Percentiles rank a stretch among this genome's conserved stretches.
These are phyloP conservation scores for Veloboletus limbatus DNA, from an alignment of 1,284 basidiomycete species.

Conservation along the genomic window DNA sequence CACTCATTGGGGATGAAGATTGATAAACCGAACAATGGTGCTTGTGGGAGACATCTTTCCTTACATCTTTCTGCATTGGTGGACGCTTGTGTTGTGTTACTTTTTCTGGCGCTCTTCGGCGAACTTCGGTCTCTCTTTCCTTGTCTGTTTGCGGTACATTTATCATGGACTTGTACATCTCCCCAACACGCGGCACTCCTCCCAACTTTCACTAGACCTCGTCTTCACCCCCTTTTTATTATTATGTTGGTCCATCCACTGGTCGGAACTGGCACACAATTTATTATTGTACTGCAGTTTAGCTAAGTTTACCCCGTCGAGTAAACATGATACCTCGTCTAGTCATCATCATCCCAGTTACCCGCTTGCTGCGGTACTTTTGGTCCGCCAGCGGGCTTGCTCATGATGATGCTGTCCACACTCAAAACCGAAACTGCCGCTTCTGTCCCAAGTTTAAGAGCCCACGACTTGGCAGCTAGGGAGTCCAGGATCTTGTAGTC, in stretches of 20 bases:
- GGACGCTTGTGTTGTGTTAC: slow-evolving; percentile 29
- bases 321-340: slow-evolving; percentile 29
- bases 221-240: slow-evolving; percentile 1
- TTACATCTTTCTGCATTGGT: slow-evolving; percentile 9
- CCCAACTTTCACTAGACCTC: slow-evolving; percentile 1
- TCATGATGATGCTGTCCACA: slow-evolving; percentile 98
- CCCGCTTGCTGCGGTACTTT: slow-evolving; percentile 81
- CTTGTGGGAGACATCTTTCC: slow-evolving; percentile 17
- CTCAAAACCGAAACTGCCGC: slow-evolving; percentile 92
- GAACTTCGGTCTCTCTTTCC: background rate
- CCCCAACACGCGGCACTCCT: slow-evolving; percentile 9
- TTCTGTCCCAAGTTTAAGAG: slow-evolving; percentile 85
- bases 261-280: slow-evolving; percentile 26
- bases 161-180: slow-evolving; percentile 34
- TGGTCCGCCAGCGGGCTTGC: slow-evolving; percentile 86
- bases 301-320: slow-evolving; percentile 10
- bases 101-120: slow-evolving; percentile 1
- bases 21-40: slow-evolving; percentile 12
- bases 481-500: slow-evolving; percentile 78
- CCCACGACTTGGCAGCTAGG: slow-evolving; percentile 87
- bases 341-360: slow-evolving; percentile 77
- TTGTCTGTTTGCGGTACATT: slow-evolving; percentile 21
- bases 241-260: slow-evolving; percentile 13
- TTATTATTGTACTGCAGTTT: slow-evolving; percentile 32
- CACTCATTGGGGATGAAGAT: slow-evolving; percentile 22